Conservation (phyloP, 352 stramenopile species). For the Phytophthora crassamura region DNA sequence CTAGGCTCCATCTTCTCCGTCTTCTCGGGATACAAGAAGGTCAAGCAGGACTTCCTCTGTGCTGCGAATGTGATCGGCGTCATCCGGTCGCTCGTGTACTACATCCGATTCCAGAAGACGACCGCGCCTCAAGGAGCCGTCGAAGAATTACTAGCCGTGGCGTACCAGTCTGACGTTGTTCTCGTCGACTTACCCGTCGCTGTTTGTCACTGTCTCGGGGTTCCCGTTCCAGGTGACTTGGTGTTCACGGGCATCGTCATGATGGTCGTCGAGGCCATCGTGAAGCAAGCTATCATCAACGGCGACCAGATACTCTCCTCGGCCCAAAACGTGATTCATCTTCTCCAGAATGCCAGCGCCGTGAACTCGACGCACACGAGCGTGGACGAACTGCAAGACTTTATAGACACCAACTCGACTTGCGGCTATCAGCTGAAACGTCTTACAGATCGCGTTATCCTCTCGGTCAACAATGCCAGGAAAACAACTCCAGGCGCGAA, state of each 20-base stretch:
- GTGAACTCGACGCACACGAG: constrained; percentile 14
- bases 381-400: constrained; percentile 29
- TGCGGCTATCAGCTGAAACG: constrained; percentile 36
- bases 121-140: constrained; percentile 21
- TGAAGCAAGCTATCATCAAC: constrained; percentile 27
- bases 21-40: constrained; percentile 19
- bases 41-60: constrained; percentile 13
- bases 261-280: constrained; percentile 28
- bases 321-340: constrained; percentile 21
- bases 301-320: constrained; percentile 31
- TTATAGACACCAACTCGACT: constrained; percentile 30
- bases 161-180: constrained; percentile 48
- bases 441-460: constrained; percentile 28
- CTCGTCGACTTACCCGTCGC: constrained; percentile 55
- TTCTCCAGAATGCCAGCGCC: constrained; percentile 18
- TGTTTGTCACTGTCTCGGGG: constrained; percentile 53
- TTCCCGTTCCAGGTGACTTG: constrained; percentile 30
- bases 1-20: constrained; percentile 31
- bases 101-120: constrained; percentile 32
- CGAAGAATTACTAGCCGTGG: constrained; percentile 20
- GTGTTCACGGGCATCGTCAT: constrained; percentile 15
- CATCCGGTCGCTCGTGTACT: constrained; percentile 30
- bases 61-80: constrained; percentile 24
- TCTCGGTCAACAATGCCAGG: constrained; percentile 21
- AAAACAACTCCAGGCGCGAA: constrained; percentile 13